Evolutionary conservation across 1,284 basidiomycete genomes (phyloP).

Genomic region (Serendipita sp.): DNA sequence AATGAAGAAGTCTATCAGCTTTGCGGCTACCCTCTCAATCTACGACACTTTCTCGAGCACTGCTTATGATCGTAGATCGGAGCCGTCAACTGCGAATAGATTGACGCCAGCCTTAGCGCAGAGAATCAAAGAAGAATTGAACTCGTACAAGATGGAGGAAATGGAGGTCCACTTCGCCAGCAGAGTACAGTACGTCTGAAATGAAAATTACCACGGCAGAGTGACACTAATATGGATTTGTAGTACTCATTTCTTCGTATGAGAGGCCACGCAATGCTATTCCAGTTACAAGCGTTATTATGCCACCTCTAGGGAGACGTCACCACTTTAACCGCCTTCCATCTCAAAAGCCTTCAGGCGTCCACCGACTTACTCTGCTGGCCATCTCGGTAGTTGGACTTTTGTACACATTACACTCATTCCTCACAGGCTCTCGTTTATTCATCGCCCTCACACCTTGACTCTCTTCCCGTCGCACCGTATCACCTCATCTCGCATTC

Average conservation of each 20-base stretch:
- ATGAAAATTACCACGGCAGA: background rate
- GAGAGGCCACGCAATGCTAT: conserved; percentile 4
- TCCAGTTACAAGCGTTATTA: background rate
- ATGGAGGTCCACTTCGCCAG: conserved; percentile 91
- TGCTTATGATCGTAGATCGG: conserved; percentile 87
- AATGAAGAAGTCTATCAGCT: conserved; percentile 63
- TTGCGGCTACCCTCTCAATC: conserved; percentile 83
- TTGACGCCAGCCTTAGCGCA: conserved; percentile 89
- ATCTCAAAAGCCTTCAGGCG: no score
- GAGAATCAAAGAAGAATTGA: conserved; percentile 90
- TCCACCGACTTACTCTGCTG: no score
- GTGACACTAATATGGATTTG: background rate
- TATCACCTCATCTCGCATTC: background rate
- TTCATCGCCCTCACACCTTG: background rate
- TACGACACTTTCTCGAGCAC: conserved; percentile 88
- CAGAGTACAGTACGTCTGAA: conserved; percentile 60
- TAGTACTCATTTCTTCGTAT: conserved; percentile 49
- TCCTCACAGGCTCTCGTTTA: background rate
- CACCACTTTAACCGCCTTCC: background rate
- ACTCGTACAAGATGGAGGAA: conserved; percentile 96
- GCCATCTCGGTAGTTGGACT: background rate
- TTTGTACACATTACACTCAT: background rate
- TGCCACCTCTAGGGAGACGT: background rate
- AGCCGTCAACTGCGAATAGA: conserved; percentile 93
- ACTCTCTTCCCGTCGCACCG: background rate